phyloP scores from a whole-genome alignment of 2,329 filamentous ascomycete genomes.

The Alternaria sp. region DNA sequence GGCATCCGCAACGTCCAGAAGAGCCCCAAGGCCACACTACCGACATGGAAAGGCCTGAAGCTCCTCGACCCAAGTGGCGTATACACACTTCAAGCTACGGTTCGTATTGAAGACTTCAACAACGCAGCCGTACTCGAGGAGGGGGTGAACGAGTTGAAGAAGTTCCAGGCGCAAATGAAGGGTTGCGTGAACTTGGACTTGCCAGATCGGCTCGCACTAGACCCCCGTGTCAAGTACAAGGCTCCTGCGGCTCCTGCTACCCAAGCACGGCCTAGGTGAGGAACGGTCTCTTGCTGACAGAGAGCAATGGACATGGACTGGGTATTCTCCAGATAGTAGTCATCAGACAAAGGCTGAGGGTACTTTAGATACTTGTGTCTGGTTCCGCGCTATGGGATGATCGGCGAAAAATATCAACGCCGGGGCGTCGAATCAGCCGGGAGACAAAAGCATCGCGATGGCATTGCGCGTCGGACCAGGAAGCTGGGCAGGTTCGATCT shows the following conservation, averaged over 20 bases:
- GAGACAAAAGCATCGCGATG: background rate
- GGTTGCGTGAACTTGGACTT: conserved; percentile 63
- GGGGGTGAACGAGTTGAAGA: conserved; percentile 62
- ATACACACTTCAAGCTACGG: conserved; percentile 64
- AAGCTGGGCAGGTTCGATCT: background rate
- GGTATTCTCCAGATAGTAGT: background rate
- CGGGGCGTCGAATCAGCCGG: background rate
- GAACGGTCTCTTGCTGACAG: background rate
- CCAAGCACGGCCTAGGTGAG: conserved; percentile 27
- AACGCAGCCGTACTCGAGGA: conserved; percentile 61
- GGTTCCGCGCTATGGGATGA: background rate
- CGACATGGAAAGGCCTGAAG: conserved; percentile 53
- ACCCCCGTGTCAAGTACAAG: conserved; percentile 63
- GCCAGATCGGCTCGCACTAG: conserved; percentile 64
- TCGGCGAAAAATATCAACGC: background rate
- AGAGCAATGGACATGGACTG: background rate
- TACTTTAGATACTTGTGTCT: background rate
- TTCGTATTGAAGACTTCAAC: conserved; percentile 62
- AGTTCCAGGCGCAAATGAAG: conserved; percentile 62
- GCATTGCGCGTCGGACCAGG: background rate
- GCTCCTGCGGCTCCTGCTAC: conserved; percentile 22
- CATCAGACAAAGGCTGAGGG: background rate
- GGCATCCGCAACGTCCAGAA: conserved; percentile 41
- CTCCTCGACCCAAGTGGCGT: conserved; percentile 63
- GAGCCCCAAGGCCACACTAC: conserved; percentile 46